These are phyloP conservation scores for Kwoniella shandongensis DNA, from an alignment of 768 basidiomycete genomes.

Conservation along the genomic window DNA sequence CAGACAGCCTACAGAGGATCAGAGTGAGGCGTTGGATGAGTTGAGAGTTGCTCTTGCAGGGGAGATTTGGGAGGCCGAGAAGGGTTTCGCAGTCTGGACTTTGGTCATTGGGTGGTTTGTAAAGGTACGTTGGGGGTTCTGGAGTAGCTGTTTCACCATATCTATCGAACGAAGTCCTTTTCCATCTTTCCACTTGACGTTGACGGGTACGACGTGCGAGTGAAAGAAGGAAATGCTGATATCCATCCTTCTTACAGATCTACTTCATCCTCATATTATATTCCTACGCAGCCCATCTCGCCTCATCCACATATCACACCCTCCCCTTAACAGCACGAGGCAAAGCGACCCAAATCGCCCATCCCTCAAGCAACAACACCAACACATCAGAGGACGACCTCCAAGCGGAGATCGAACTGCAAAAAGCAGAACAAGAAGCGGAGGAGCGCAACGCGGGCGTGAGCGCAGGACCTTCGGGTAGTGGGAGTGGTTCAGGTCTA, in stretches of 20 bases:
- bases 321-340: slow-evolving; percentile 60
- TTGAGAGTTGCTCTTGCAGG: slow-evolving; percentile 72
- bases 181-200: too few species aligned
- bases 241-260: slow-evolving; percentile 59
- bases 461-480: neutral
- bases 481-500: neutral
- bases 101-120: slow-evolving; percentile 79
- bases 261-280: slow-evolving; percentile 89
- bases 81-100: slow-evolving; percentile 72
- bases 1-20: slow-evolving; percentile 58
- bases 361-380: too few species aligned
- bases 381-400: slow-evolving; percentile 34
- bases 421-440: slow-evolving; percentile 17
- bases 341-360: slow-evolving; percentile 33
- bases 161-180: too few species aligned
- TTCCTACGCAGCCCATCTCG: slow-evolving; percentile 88
- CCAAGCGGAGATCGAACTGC: slow-evolving; percentile 27
- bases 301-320: slow-evolving; percentile 82
- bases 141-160: too few species aligned
- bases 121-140: slow-evolving; percentile 64
- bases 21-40: slow-evolving; percentile 60
- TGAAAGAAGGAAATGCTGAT: too few species aligned
- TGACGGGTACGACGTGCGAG: too few species aligned
- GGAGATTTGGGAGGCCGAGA: slow-evolving; percentile 85
- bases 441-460: slow-evolving; percentile 3